Base-by-base conservation (phyloP, 441 rosid species). In the Erodium texanum region DNA sequence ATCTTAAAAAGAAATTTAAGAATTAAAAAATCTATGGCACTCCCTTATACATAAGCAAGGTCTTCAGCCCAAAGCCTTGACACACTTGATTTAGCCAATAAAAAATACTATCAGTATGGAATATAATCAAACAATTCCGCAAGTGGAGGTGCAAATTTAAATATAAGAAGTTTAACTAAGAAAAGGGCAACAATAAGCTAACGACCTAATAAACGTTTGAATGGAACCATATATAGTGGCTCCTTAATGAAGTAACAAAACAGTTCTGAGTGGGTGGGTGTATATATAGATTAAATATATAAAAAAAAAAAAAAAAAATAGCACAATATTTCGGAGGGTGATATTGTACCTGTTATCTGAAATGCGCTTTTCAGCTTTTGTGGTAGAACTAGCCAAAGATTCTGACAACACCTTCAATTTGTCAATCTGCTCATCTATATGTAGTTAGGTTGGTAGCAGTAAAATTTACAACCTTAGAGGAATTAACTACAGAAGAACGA, bases 361-460 rank as follows among this genome's bases (percentile, higher is more conserved):
- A 71, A 95, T 85, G 71, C 98, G 94, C 77, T 92, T 95, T 81
- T 89, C 98, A n/a, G 97, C 87, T 85, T 95, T 95, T 68, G 80
- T 64, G 52, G 81, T 67, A 34, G 99, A 92, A 75, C 84, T 92
- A 70, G 87, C 86, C 75, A 92, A 89, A 73, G 99, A 95, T 71
- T 92, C 99, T 70, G 94, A 83, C 68, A 95, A 80, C 74, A 95
- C 92, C 87, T 82, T 95, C 81, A 95, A 81, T 80, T 95, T 95
- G 74, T 95, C 99, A 73, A 95, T 84, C 99, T 95, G 88, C 70
- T 78, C 77, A 75, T 92, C 87, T 68, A 78, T 77, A 76, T 66
- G 76, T 14, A 19, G 62, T 56, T 56, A 56, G 62, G 24, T 20
- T 56, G 3, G 20, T 8, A 64, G 66, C 62, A 20, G 62, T 20